These are phyloP conservation scores for Aspergillus carbonarius DNA, from an alignment of 2,329 filamentous ascomycete genomes.

Conservation along the genomic window DNA sequence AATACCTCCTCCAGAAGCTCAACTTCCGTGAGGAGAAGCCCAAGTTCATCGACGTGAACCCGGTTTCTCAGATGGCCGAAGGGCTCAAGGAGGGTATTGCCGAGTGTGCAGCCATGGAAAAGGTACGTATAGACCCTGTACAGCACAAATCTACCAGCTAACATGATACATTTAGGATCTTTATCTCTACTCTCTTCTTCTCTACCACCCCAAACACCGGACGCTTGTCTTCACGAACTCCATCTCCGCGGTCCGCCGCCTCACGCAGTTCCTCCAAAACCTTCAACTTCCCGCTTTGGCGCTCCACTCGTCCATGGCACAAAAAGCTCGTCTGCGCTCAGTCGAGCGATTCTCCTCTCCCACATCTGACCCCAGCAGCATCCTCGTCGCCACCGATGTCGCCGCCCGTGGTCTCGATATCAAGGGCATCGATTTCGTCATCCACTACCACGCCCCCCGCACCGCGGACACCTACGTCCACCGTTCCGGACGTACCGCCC, in stretches of 20 bases:
- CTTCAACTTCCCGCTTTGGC: constrained; percentile 73
- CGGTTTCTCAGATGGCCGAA: constrained; percentile 81
- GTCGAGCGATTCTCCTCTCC: constrained; percentile 81
- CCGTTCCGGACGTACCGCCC: constrained; percentile 88
- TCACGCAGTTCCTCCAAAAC: constrained; percentile 80
- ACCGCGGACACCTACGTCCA: constrained; percentile 93
- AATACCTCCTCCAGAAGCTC: constrained; percentile 85
- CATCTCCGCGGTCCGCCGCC: constrained; percentile 83
- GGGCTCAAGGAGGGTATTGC: constrained; percentile 84
- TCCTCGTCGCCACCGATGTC: constrained; percentile 90
- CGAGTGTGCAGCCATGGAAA: constrained; percentile 90
- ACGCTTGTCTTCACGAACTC: constrained; percentile 95
- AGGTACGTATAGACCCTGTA: constrained; percentile 53
- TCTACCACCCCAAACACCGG: constrained; percentile 76
- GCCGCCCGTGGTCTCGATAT: constrained; percentile 94
- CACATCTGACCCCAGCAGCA: constrained; percentile 54
- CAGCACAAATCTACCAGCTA: background rate
- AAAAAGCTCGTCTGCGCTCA: constrained; percentile 91
- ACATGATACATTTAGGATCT: constrained; percentile 61
- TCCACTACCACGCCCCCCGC: constrained; percentile 94
- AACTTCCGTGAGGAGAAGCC: constrained; percentile 82
- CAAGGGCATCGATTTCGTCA: constrained; percentile 78
- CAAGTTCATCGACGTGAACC: constrained; percentile 90
- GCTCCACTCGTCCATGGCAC: constrained; percentile 90
- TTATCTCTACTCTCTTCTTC: constrained; percentile 82